These are phyloP conservation scores for Auxenochlorella protothecoides DNA, from an alignment of 139 green algal species.

Conservation along the genomic window DNA sequence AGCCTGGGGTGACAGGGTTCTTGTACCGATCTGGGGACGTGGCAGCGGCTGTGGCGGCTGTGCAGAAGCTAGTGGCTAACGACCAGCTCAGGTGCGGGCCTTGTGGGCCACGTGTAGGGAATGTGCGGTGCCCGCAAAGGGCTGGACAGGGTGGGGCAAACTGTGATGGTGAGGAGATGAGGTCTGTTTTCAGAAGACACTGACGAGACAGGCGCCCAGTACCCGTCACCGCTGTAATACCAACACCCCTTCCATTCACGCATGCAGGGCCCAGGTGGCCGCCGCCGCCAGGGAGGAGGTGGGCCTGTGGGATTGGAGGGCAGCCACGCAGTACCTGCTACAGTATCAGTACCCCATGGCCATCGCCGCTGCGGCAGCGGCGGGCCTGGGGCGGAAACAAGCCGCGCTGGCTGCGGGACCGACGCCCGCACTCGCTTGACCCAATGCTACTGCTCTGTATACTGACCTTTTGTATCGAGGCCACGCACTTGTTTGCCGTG, in stretches of 20 bases:
- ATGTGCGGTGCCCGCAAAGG: too few relatives aligned
- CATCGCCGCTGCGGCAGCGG: conserved; percentile 31
- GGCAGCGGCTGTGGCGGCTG: not conserved
- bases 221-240: not conserved
- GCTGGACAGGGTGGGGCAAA: too few relatives aligned
- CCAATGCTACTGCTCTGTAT: too few relatives aligned
- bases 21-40: conserved; percentile 31
- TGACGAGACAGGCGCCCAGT: not conserved
- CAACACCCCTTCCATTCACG: too few relatives aligned
- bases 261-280: conserved; percentile 13
- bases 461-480: too few relatives aligned
- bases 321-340: conserved; percentile 40
- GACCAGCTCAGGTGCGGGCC: conserved; percentile 7
- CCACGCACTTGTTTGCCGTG: too few relatives aligned
- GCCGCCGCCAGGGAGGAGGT: conserved; percentile 31
- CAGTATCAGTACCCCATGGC: conserved; percentile 38
- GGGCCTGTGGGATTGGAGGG: conserved; percentile 44
- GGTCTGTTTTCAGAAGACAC: not conserved
- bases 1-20: conserved; percentile 42
- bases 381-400: too few relatives aligned
- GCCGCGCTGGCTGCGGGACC: too few relatives aligned
- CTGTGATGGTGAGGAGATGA: too few relatives aligned
- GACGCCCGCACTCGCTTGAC: too few relatives aligned
- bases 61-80: conserved; percentile 8
- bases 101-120: too few relatives aligned